These are phyloP conservation scores for Arctostaphylos glauca DNA, from an alignment of 148 eudicot species.

Conservation along the genomic window DNA sequence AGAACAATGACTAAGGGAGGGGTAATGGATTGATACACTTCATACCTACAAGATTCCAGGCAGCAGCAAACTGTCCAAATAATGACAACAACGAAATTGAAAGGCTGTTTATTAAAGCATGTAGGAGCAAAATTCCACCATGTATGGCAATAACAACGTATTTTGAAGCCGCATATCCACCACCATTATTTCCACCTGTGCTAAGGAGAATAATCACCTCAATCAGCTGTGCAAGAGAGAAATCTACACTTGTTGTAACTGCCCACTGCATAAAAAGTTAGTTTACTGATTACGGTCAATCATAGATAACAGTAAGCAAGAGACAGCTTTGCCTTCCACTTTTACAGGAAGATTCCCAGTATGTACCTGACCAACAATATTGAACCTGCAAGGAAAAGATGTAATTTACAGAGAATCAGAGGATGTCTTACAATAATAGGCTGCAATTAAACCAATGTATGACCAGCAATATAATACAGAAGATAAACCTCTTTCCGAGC, in stretches of 20 bases:
- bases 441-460: background rate
- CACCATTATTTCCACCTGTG: slow-evolving; percentile 94
- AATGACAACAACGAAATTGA: slow-evolving; percentile 80
- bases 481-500: background rate
- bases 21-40: background rate
- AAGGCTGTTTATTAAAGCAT: slow-evolving; percentile 84
- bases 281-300: slow-evolving; percentile 5
- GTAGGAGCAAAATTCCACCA: slow-evolving; percentile 69
- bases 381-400: slow-evolving; percentile 69
- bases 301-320: background rate
- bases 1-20: background rate
- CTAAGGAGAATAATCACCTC: slow-evolving; percentile 87
- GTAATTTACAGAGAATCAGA: background rate
- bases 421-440: background rate
- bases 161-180: slow-evolving; percentile 85
- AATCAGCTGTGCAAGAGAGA: slow-evolving; percentile 81
- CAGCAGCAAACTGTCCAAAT: slow-evolving; percentile 89
- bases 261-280: slow-evolving; percentile 81
- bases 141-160: slow-evolving; percentile 73
- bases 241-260: slow-evolving; percentile 85
- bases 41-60: slow-evolving; percentile 80
- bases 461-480: background rate
- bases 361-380: slow-evolving; percentile 95
- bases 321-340: slow-evolving; percentile 10
- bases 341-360: slow-evolving; percentile 1